phyloP scores from a whole-genome alignment of 345 rosid genomes.

The Eucalyptus polyanthemos region DNA sequence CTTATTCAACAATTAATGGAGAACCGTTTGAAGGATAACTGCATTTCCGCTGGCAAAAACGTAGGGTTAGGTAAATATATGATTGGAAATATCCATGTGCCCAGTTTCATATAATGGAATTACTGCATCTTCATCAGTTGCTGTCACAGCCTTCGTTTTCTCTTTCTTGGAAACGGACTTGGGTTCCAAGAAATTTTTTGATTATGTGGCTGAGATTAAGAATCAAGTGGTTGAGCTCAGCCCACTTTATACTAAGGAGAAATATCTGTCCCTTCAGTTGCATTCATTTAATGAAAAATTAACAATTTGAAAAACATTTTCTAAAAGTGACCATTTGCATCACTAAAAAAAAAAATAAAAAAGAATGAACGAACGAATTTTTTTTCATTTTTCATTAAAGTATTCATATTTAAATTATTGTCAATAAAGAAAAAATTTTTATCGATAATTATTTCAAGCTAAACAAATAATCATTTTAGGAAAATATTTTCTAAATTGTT shows the following conservation, averaged over 20 bases:
- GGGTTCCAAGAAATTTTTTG: neutral
- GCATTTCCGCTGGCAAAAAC: neutral
- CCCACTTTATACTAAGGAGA: neutral
- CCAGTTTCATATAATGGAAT: neutral
- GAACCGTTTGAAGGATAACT: neutral
- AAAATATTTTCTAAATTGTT: no score
- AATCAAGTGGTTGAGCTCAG: neutral
- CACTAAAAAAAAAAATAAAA: no score
- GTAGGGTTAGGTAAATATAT: neutral
- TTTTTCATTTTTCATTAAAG: no score
- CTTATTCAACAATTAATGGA: neutral
- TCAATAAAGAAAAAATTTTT: no score
- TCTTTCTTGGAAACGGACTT: neutral
- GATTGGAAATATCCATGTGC: neutral
- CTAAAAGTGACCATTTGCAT: no score
- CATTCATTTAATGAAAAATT: no score
- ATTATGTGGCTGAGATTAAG: neutral
- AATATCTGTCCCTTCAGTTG: no score
- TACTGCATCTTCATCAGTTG: neutral
- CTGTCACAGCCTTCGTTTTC: neutral
- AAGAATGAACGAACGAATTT: no score
- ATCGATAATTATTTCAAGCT: no score
- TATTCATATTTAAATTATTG: no score
- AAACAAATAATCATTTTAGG: no score
- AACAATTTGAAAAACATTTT: no score